Conservation (phyloP, 2,329 filamentous ascomycete genomes). For the Beauveria sp. region DNA sequence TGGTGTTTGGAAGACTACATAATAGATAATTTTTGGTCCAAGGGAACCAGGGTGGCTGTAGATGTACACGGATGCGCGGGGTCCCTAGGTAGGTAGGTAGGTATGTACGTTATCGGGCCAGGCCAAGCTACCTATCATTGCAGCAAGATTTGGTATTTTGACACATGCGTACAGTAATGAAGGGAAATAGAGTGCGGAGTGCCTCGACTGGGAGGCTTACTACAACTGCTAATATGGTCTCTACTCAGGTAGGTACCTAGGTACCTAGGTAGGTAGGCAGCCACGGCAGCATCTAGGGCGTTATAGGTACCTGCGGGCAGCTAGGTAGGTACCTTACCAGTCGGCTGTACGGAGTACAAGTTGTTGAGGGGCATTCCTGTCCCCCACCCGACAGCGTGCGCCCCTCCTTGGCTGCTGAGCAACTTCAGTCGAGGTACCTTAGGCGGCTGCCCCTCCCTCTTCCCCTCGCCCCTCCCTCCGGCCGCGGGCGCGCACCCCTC, state of each 20-base stretch:
- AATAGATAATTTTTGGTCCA: too few relatives aligned
- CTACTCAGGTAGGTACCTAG: too few relatives aligned
- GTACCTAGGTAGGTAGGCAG: too few relatives aligned
- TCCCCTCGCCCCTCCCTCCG: background rate
- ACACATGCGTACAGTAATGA: background rate
- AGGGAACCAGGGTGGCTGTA: background rate
- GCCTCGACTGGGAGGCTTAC: background rate
- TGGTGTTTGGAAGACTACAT: too few relatives aligned
- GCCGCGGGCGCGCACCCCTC: conserved; percentile 1
- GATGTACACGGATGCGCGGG: too few relatives aligned
- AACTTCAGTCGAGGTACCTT: too few relatives aligned
- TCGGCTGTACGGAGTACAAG: background rate
- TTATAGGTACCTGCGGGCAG: background rate
- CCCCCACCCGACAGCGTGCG: background rate
- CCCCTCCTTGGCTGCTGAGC: background rate
- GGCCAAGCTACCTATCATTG: background rate
- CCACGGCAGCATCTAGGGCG: background rate
- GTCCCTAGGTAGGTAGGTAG: too few relatives aligned
- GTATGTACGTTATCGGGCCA: too few relatives aligned
- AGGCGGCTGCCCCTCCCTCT: background rate
- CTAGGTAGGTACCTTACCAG: background rate
- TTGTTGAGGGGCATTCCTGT: background rate
- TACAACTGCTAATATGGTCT: background rate
- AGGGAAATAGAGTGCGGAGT: background rate
- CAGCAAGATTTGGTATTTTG: background rate